A percentile compares a stretch with the other conserved stretches of the same genome.
These are phyloP conservation scores for Oryza longistaminata DNA, from an alignment of 176 grass and related monocot genomes.

Conservation along the genomic window DNA sequence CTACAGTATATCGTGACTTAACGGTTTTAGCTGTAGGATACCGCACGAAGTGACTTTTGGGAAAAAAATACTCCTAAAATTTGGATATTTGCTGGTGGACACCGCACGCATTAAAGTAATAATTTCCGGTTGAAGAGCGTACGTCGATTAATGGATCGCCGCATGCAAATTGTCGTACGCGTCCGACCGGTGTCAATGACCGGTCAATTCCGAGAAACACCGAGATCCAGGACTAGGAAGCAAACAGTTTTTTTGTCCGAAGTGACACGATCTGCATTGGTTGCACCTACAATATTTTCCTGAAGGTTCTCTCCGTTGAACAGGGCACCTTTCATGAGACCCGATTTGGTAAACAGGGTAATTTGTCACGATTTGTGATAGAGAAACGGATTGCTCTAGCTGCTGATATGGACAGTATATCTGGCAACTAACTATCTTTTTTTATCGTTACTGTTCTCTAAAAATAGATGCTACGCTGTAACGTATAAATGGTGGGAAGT, in stretches of 20 bases:
- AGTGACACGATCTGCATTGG: not conserved
- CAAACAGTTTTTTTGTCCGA: not conserved
- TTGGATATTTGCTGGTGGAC: too few relatives aligned
- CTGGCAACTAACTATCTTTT: not conserved
- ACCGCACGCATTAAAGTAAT: too few relatives aligned
- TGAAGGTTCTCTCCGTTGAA: not conserved
- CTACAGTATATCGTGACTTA: too few relatives aligned
- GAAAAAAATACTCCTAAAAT: too few relatives aligned
- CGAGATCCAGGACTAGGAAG: not conserved
- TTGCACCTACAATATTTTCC: not conserved
- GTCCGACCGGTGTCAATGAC: slow-evolving; percentile 3
- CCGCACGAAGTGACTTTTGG: too few relatives aligned
- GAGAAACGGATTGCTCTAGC: not conserved
- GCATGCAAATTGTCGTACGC: not conserved
- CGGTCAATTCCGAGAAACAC: slow-evolving; percentile 19
- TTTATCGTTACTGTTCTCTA: not conserved
- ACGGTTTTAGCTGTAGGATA: too few relatives aligned
- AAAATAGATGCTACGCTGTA: not conserved
- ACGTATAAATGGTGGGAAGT: not conserved
- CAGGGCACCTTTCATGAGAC: not conserved
- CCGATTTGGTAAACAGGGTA: not conserved
- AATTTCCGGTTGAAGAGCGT: too few relatives aligned
- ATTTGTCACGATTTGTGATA: not conserved
- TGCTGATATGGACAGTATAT: not conserved
- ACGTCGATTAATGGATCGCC: not conserved